These are phyloP conservation scores for Fusarium ambrosium DNA, from an alignment of 2,329 filamentous ascomycete genomes.

Conservation along the genomic window DNA sequence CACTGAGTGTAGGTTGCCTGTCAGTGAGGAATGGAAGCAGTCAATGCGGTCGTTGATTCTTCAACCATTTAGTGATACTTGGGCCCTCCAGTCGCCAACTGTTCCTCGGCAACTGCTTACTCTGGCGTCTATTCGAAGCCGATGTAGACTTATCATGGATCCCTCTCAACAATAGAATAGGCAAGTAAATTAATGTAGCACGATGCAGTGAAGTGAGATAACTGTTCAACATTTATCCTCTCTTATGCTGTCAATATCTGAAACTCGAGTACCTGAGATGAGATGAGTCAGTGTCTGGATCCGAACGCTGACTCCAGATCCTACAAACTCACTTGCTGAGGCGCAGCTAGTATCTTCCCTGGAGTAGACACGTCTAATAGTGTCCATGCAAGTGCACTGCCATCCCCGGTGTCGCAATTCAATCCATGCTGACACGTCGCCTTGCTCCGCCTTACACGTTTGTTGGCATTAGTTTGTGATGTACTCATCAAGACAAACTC, in stretches of 20 bases:
- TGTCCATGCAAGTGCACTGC: too few relatives aligned
- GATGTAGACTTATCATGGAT: not conserved
- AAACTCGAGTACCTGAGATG: not conserved
- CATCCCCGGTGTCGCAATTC: too few relatives aligned
- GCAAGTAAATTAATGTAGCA: not conserved
- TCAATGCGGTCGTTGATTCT: not conserved
- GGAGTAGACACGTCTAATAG: too few relatives aligned
- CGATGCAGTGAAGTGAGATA: not conserved
- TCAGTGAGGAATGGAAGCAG: not conserved
- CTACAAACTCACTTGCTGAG: not conserved
- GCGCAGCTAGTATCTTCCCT: too few relatives aligned
- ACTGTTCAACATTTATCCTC: not conserved
- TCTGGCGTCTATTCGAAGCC: not conserved
- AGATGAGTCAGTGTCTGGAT: not conserved
- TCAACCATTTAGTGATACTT: not conserved
- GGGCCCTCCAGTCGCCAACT: not conserved
- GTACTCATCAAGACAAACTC: not conserved
- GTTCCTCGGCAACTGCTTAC: not conserved
- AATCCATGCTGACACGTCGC: too few relatives aligned
- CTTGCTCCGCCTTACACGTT: too few relatives aligned
- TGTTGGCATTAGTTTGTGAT: too few relatives aligned
- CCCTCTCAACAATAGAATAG: not conserved
- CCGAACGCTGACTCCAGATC: not conserved
- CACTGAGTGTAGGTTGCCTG: not conserved
- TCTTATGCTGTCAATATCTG: not conserved